Base-by-base conservation (phyloP, 225 moss, liverwort and hornwort species). In the Physcomitrellopsis africana region DNA sequence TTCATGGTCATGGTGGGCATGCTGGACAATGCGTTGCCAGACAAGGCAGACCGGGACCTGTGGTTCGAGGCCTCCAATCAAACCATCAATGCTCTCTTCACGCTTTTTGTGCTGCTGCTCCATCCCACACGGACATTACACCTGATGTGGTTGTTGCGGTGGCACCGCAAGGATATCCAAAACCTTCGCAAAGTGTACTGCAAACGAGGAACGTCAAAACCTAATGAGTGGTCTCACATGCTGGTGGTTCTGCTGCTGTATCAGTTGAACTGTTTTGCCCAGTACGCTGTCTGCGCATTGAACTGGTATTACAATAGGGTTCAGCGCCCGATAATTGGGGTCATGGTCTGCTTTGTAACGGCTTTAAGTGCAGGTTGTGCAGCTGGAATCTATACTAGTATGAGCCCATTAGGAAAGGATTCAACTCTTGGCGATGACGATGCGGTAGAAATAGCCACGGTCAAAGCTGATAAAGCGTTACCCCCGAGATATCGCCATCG, bases 1-100 rank as follows among this genome's bases (percentile, higher is more conserved):
- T 94, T 94, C 76, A 94, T 94, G 93, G 90, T 94, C 9, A 86
- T 94, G 91, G 81, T 83, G 11, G 93, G 93, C 48, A 94, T 94
- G 93, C 81, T 94, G 0, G 81, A 92, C 80, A 27, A 23, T 10
- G 86, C 76, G 14, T 23, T 94, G 14, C 90, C 82, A 3, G 45
- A n/a, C 26, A 85, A 73, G 76, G 63, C 8, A 11, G 76, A 74
- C n/a, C 81, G 91, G 19, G 88, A 94, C 57, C 70, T 89, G 19
- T 86, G 89, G 86, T 94, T 91, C 64, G 93, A 94, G 85, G 91
- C 89, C 18, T 90, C 82, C 65, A 94, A 94, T 79, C 93, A 94
- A 77, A 82, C 85, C 69, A 82, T 94, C 46, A 94, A 92, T 68
- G 91, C 91, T 10, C 82, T 94, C 17, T 94, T 94, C 81, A 92